A percentile compares a stretch with the other conserved stretches of the same genome.
phyloP scores from a whole-genome alignment of 345 rosid species.

The Hibiscus tridactylites region DNA sequence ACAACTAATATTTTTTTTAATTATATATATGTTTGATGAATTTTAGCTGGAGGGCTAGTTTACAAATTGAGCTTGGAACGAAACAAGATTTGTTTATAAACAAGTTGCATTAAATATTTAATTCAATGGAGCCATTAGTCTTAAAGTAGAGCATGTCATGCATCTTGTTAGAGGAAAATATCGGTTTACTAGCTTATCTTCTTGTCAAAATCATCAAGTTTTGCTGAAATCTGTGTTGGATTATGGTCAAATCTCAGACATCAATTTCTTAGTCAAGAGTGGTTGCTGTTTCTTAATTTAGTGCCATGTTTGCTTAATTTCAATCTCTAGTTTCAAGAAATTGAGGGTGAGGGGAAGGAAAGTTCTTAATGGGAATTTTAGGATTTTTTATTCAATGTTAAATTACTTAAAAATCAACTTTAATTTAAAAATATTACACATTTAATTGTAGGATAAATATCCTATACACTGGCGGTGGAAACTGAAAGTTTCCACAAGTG shows the following conservation, averaged over 20 bases:
- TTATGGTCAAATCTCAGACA: neutral
- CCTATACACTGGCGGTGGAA: too few relatives aligned
- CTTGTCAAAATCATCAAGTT: neutral
- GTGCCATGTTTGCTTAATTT: neutral
- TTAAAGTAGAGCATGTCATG: neutral
- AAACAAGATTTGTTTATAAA: neutral
- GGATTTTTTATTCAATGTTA: too few relatives aligned
- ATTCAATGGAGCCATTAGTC: neutral
- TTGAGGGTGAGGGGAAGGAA: neutral
- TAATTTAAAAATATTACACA: too few relatives aligned
- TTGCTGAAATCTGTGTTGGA: neutral
- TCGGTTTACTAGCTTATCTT: neutral
- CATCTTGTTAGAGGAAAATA: neutral
- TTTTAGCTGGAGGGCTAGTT: neutral
- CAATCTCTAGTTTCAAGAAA: neutral
- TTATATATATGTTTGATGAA: neutral
- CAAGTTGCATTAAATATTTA: neutral
- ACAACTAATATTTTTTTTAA: slow-evolving; percentile 1
- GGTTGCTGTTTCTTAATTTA: neutral
- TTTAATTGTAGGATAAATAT: too few relatives aligned
- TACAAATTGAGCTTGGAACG: neutral
- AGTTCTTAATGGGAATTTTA: neutral
- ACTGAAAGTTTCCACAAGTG: too few relatives aligned
- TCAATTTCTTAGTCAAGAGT: neutral
- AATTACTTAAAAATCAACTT: too few relatives aligned